Base-by-base conservation (phyloP, 2,329 filamentous ascomycete genomes). In the Colletotrichum gigasporum region DNA sequence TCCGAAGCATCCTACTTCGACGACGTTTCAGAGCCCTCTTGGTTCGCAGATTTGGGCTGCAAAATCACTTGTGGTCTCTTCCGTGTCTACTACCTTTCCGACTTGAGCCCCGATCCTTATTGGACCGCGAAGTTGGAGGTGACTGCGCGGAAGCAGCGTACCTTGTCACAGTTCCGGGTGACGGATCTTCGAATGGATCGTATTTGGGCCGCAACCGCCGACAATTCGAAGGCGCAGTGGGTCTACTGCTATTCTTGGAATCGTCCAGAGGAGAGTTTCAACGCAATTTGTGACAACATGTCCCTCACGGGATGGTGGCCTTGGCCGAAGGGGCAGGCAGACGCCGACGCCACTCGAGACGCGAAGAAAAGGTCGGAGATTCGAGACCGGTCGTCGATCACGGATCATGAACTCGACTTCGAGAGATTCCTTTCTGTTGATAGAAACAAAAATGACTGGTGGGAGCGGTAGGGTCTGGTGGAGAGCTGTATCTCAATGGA, bases 271-370 rank as follows among this genome's bases (percentile, higher is more conserved):
- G 12, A 10, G 2, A 26, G 20, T 8, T 63, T 37, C 35, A 66
- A 66, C 11, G 39, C 50, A 2, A 39, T 56, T 2, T 56, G 48
- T 20, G 61, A 57, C 16, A 48, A 58, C 24, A 52, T 58, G 42
- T 45, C 50, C 1, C n/a, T 66, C 24, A 14, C 47, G 24, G 63
- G 63, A 8, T 66, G 52, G 63, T 63, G 63, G 63, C 63, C 58
- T 2, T 66, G 58, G 58, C 58, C 57, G 2, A 52, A 59, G 8
- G n/a, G n/a, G n/a, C n/a, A n/a, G n/a, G n/a, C n/a, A n/a, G n/a
- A n/a, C n/a, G n/a, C n/a, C n/a, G n/a, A n/a, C n/a, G n/a, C n/a
- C n/a, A n/a, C n/a, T n/a, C n/a, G n/a, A n/a, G n/a, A n/a, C n/a
- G n/a, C n/a, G n/a, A n/a, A n/a, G n/a, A n/a, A n/a, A n/a, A n/a